Conservation (phyloP, 1,284 basidiomycete species). For the Boletus smithii region DNA sequence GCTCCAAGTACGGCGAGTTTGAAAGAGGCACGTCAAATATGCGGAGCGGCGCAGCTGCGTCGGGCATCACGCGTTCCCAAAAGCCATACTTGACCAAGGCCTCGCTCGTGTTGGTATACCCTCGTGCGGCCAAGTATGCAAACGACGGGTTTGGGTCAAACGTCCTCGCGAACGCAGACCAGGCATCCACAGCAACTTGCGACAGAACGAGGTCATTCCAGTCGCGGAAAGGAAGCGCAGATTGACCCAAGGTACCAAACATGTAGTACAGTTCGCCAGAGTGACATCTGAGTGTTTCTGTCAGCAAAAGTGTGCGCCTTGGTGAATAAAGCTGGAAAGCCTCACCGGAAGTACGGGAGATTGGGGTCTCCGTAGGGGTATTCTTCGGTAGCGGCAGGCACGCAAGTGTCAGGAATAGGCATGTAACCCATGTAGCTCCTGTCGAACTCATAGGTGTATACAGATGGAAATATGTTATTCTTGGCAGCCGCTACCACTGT, state of each 20-base stretch:
- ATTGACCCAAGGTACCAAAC: constrained; percentile 36
- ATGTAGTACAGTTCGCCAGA: constrained; percentile 41
- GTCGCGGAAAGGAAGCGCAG: constrained; percentile 37
- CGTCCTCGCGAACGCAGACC: constrained; percentile 40
- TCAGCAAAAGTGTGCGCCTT: not conserved
- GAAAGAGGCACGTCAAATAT: constrained; percentile 11
- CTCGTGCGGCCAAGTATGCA: constrained; percentile 34
- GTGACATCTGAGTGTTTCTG: constrained; percentile 27
- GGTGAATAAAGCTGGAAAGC: too few relatives aligned
- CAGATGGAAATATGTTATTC: constrained; percentile 34
- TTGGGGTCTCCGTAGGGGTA: constrained; percentile 37
- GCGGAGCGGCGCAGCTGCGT: constrained; percentile 1
- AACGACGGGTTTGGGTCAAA: constrained; percentile 41
- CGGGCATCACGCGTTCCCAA: constrained; percentile 6
- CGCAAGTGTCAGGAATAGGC: constrained; percentile 37
- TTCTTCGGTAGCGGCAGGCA: constrained; percentile 33
- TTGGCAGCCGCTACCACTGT: constrained; percentile 34
- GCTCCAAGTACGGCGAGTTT: constrained; percentile 11
- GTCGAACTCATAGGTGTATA: constrained; percentile 41
- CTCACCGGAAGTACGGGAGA: constrained; percentile 28
- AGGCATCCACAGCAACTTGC: constrained; percentile 37
- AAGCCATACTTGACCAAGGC: not conserved
- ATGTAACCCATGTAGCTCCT: constrained; percentile 39
- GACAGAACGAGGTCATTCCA: constrained; percentile 37
- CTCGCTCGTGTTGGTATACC: constrained; percentile 16